phyloP scores from a whole-genome alignment of 441 rosid species.

The Erodium texanum region DNA sequence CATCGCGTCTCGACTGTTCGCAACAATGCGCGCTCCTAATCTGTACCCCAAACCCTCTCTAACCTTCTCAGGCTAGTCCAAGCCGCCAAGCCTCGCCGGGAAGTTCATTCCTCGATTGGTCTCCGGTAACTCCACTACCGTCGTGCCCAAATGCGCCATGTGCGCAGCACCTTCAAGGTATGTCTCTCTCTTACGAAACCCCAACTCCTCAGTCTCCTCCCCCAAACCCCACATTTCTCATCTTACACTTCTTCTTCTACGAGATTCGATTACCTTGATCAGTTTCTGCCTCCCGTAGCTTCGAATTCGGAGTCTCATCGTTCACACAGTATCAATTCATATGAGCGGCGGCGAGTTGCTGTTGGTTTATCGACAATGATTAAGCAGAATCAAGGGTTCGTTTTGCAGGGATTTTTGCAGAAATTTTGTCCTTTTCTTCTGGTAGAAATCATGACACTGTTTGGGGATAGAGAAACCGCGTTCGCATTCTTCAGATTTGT shows the following conservation, averaged over 20 bases:
- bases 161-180: constrained; percentile 1
- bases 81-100: not conserved
- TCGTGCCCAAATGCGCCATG: not conserved
- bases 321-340: constrained; percentile 26
- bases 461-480: constrained; percentile 38
- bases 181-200: not conserved
- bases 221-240: not conserved
- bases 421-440: constrained; percentile 38
- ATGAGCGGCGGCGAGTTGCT: constrained; percentile 42
- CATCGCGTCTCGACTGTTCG: too few species aligned
- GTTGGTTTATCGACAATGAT: constrained; percentile 42
- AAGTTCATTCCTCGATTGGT: not conserved
- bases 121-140: not conserved
- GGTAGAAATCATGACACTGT: constrained; percentile 36
- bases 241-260: not conserved
- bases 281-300: not conserved
- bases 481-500: constrained; percentile 56
- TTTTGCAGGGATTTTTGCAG: constrained; percentile 26
- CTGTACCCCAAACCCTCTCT: not conserved
- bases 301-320: not conserved
- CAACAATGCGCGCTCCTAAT: too few species aligned
- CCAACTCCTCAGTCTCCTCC: not conserved
- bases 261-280: not conserved
- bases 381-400: constrained; percentile 27
- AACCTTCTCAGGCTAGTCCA: not conserved